Conservation (phyloP, 176 grass and related monocot species). For the Zoysia japonica region DNA sequence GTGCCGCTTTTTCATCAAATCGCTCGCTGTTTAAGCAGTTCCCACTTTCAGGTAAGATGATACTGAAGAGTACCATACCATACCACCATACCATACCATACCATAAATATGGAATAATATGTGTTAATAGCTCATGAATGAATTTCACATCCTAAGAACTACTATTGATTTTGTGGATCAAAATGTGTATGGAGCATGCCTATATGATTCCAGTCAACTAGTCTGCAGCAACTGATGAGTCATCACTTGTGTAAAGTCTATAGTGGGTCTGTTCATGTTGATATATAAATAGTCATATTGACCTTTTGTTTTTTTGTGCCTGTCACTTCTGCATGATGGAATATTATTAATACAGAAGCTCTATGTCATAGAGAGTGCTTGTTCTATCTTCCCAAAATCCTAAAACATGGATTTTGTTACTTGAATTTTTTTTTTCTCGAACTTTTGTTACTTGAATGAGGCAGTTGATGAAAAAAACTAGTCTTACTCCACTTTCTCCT, state of each 20-base stretch:
- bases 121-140: neutral
- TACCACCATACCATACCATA: slow-evolving; percentile 7
- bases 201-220: slow-evolving; percentile 33
- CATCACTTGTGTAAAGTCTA: slow-evolving; percentile 3
- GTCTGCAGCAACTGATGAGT: slow-evolving; percentile 20
- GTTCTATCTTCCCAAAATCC: neutral
- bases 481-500: neutral
- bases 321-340: slow-evolving; percentile 10
- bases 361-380: slow-evolving; percentile 25
- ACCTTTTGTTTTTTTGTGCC: neutral
- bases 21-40: slow-evolving; percentile 60
- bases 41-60: slow-evolving; percentile 68
- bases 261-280: slow-evolving; percentile 28
- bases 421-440: neutral
- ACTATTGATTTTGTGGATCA: slow-evolving; percentile 11
- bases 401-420: neutral
- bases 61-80: neutral
- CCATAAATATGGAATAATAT: neutral
- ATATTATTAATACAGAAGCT: neutral
- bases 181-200: slow-evolving; percentile 3
- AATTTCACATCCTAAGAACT: slow-evolving; percentile 1
- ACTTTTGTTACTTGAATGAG: neutral
- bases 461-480: neutral
- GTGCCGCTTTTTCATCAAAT: slow-evolving; percentile 63
- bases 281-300: slow-evolving; percentile 30